Conservation (phyloP, 2,329 filamentous ascomycete species). For the Hymenoscyphus fraxineus region DNA sequence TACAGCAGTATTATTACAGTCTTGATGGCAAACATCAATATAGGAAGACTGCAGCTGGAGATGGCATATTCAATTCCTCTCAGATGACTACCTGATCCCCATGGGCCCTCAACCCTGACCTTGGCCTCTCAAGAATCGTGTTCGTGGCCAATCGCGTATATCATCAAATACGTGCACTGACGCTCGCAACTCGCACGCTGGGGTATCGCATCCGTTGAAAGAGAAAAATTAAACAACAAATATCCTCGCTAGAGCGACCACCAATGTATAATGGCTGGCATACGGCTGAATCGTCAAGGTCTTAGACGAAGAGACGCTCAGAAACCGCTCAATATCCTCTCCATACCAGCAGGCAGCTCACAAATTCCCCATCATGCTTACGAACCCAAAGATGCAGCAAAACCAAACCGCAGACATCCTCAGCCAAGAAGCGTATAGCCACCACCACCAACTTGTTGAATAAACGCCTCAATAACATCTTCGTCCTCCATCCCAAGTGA, state of each 20-base stretch:
- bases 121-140: neutral
- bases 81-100: no score
- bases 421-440: no score
- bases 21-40: no score
- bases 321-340: neutral
- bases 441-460: slow-evolving; percentile 20
- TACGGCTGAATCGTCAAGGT: neutral
- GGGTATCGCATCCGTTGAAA: neutral
- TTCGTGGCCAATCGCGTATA: neutral
- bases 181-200: neutral
- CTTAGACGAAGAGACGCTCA: neutral
- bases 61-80: neutral
- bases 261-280: neutral
- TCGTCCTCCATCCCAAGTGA: slow-evolving; percentile 21
- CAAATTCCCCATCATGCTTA: neutral
- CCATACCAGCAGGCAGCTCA: neutral
- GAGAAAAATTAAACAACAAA: neutral
- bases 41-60: no score
- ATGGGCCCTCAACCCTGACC: no score
- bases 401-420: neutral
- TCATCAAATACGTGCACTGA: neutral
- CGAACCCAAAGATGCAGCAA: neutral
- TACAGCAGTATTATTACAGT: no score
- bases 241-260: neutral
- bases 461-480: slow-evolving; percentile 18